Percentiles rank a stretch among this genome's conserved stretches.
Evolutionary conservation across 768 basidiomycete genomes (phyloP).

Genomic region (Inosperma sp.): DNA sequence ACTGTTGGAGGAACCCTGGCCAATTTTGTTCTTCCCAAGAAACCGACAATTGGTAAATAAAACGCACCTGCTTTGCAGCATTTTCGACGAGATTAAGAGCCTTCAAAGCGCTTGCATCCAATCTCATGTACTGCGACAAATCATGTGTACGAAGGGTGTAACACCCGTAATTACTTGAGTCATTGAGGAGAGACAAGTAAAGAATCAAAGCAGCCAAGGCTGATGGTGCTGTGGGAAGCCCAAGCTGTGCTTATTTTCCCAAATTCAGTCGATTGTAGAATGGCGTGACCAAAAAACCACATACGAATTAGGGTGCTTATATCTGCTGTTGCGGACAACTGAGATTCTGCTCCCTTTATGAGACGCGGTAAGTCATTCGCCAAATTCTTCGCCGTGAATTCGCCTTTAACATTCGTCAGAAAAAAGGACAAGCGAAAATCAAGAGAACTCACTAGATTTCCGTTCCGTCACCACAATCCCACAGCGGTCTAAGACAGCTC

Average conservation of each 20-base stretch:
- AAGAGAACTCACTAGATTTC: conserved; percentile 61
- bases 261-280: conserved; percentile 1
- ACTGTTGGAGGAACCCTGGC: conserved; percentile 56
- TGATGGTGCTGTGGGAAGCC: conserved; percentile 70
- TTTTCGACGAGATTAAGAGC: conserved; percentile 83
- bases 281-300: conserved; percentile 18
- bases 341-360: conserved; percentile 41
- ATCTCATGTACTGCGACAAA: conserved; percentile 89
- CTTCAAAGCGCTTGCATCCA: conserved; percentile 90
- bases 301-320: conserved; percentile 50
- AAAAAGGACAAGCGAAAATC: neutral
- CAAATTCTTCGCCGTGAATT: conserved; percentile 77
- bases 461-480: conserved; percentile 87
- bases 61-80: conserved; percentile 49
- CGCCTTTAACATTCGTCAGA: conserved; percentile 44
- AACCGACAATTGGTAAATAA: neutral
- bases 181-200: conserved; percentile 77
- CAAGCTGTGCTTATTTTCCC: conserved; percentile 67
- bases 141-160: conserved; percentile 86
- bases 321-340: conserved; percentile 44
- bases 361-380: conserved; percentile 75
- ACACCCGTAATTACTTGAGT: conserved; percentile 71
- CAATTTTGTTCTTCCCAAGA: neutral
- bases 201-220: conserved; percentile 76
- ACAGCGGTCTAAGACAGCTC: conserved; percentile 83